These are phyloP conservation scores for Crithidia sp. DNA, from an alignment of 208 protist species.

Conservation along the genomic window DNA sequence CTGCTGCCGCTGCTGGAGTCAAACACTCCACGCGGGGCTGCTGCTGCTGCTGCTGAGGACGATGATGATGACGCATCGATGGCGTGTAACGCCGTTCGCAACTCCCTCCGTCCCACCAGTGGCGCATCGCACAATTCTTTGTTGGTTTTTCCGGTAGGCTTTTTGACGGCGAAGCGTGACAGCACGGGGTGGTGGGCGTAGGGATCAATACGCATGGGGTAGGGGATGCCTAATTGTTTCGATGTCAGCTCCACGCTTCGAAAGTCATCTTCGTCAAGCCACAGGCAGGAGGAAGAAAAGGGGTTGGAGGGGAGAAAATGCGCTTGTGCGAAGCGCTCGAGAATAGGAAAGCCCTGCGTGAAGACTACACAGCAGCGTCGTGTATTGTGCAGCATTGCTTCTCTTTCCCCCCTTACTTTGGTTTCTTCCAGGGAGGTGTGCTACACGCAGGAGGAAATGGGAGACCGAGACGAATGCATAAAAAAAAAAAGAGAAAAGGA, in stretches of 20 bases:
- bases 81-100: too few relatives aligned
- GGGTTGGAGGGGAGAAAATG: constrained; percentile 61
- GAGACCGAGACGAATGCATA: not conserved
- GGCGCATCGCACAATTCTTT: not conserved
- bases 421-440: not conserved
- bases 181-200: constrained; percentile 52
- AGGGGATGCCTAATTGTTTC: not conserved
- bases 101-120: too few relatives aligned
- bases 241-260: not conserved
- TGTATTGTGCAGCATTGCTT: constrained; percentile 39
- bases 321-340: constrained; percentile 56
- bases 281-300: constrained; percentile 54
- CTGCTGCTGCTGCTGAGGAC: too few relatives aligned
- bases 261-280: constrained; percentile 76
- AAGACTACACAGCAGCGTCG: constrained; percentile 53
- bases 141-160: not conserved
- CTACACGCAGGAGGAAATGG: too few relatives aligned
- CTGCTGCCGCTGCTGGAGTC: not conserved
- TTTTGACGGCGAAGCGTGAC: constrained; percentile 35
- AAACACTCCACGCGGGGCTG: too few relatives aligned
- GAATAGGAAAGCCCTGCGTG: constrained; percentile 59
- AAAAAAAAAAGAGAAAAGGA: constrained; percentile 1
- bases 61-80: too few relatives aligned
- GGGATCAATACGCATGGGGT: constrained; percentile 44
- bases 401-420: not conserved